Evolutionary conservation across 2,329 filamentous ascomycete genomes (phyloP).

Genomic region (Cyanodermella asteris): DNA sequence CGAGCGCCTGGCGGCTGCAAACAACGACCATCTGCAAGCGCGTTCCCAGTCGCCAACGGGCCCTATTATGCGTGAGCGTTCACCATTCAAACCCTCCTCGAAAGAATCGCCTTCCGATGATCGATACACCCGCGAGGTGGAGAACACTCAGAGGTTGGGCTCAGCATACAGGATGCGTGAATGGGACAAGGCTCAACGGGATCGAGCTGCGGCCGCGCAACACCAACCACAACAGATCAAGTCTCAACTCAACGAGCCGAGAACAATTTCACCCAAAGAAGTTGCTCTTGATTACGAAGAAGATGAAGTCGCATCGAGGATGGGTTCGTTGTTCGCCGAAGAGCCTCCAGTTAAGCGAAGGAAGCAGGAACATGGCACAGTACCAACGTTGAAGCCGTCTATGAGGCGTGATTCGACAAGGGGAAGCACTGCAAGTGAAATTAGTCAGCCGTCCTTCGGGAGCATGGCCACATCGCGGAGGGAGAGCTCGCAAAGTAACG

Average conservation of each 20-base stretch:
- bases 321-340: constrained; percentile 48
- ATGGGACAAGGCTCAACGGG: constrained; percentile 10
- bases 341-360: too few relatives aligned
- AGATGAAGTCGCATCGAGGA: constrained; percentile 43
- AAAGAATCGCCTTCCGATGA: too few relatives aligned
- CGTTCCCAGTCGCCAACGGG: constrained; percentile 33
- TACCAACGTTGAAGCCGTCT: too few relatives aligned
- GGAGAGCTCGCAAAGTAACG: constrained; percentile 15
- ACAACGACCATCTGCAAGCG: constrained; percentile 47
- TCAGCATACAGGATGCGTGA: constrained; percentile 20
- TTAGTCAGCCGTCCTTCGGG: constrained; percentile 19
- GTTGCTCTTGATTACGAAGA: constrained; percentile 71
- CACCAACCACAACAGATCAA: constrained; percentile 18
- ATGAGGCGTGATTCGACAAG: too few relatives aligned
- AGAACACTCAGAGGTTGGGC: constrained; percentile 15
- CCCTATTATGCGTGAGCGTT: constrained; percentile 40
- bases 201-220: constrained; percentile 18
- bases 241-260: constrained; percentile 28
- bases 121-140: too few relatives aligned
- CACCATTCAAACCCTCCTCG: too few relatives aligned
- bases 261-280: constrained; percentile 89
- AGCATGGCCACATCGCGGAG: constrained; percentile 20
- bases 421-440: too few relatives aligned
- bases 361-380: too few relatives aligned
- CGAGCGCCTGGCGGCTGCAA: constrained; percentile 58